Evolutionary conservation across 768 basidiomycete species (phyloP), one percentile per base, ranked within the genome.

Genomic region (Boletus rex-veris): DNA sequence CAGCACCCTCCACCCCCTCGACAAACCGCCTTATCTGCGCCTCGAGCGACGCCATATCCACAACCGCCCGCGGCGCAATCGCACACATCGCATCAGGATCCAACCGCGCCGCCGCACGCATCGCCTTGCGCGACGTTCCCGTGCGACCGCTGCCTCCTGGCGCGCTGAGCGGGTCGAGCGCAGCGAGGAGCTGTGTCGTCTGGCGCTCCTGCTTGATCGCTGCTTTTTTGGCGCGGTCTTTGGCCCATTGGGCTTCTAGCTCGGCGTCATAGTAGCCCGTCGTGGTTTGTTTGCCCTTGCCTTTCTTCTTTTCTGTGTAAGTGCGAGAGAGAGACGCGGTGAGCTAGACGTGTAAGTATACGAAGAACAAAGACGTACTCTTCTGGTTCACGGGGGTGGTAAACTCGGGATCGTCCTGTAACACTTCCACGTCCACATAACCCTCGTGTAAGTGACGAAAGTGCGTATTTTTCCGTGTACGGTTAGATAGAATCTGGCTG

Each of bases 201-300:
- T 75, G 78, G 1, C 92, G 84, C 15, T 78, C 75, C 3, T 74
- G 78, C 66, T 92, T 96, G 63, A 74, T 68, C 52, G 85, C 83
- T 0, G 91, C 91, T 66, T 97, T 98, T 74, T 85, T 88, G 48
- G 75, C 72, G 2, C 92, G 90, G 64, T 98, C 95, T 44, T 80
- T 79, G 42, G 83, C 80, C 92, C 92, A 97, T 54, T 83, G 85
- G 0, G 72, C 79, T 48, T 75, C 77, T 8, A 97, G 76, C 7
- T 84, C 78, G 2, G 73, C 61, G 0, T 89, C 81, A 11, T 88
- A 60, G 43, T 74, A 6, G 3, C 41, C 46, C 28, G n/a, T 31
- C 19, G n/a, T n/a, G 3, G 10, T 2, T 15, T 54, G 36, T 30
- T 57, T 61, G 0, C 24, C 48, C 30, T 68, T 64, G 37, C 44